These are phyloP conservation scores for Ceratocystis ficicola DNA, from an alignment of 2,329 filamentous ascomycete genomes.

Conservation along the genomic window DNA sequence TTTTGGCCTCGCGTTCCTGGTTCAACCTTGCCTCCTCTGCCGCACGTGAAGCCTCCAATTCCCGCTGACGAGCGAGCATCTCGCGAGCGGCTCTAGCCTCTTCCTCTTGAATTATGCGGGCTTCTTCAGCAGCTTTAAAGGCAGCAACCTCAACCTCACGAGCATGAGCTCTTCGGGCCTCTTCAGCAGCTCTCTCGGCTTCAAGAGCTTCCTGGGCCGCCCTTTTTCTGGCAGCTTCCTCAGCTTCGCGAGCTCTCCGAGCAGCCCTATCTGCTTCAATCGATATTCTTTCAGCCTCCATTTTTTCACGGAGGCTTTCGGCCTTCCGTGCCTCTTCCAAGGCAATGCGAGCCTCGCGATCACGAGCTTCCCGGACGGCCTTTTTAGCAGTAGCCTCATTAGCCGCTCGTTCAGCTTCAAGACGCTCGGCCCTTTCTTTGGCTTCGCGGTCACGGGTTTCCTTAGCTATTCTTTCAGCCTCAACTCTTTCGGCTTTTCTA, in stretches of 20 bases:
- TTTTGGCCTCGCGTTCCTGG: not conserved
- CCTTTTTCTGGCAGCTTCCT: conserved; percentile 32
- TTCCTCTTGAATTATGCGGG: conserved; percentile 32
- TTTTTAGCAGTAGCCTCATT: not conserved
- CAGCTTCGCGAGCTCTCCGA: conserved; percentile 25
- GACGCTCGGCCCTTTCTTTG: not conserved
- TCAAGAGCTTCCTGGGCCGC: not conserved
- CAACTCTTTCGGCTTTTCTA: not conserved
- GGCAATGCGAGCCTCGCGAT: conserved; percentile 28
- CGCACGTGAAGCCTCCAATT: not conserved
- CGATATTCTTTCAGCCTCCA: conserved; percentile 32
- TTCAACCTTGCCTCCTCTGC: not conserved
- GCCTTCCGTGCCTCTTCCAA: conserved; percentile 24
- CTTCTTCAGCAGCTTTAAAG: conserved; percentile 28
- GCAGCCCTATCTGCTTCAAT: not conserved
- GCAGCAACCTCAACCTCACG: too few relatives aligned
- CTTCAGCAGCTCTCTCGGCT: conserved; percentile 29
- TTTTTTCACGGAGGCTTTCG: conserved; percentile 32
- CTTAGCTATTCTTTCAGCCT: not conserved
- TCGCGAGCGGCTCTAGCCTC: conserved; percentile 29
- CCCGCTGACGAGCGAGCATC: not conserved
- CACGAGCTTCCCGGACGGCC: conserved; percentile 30
- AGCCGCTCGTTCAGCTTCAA: not conserved
- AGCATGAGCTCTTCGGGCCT: not conserved
- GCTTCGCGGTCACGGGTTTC: not conserved